Evolutionary conservation across 176 grass and related monocot genomes (phyloP).

Genomic region (Microstegium vimineum): DNA sequence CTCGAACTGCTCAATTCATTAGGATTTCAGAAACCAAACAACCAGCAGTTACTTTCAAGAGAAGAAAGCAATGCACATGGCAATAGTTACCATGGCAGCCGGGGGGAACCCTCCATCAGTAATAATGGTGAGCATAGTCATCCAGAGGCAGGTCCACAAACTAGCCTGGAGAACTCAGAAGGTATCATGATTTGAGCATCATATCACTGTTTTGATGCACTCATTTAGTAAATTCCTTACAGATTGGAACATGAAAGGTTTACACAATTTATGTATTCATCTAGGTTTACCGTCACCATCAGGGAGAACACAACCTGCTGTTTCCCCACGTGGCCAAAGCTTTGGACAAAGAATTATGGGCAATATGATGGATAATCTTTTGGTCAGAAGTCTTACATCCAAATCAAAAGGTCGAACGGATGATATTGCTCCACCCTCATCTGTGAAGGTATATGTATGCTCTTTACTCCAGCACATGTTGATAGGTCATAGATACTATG

Average conservation of each 20-base stretch:
- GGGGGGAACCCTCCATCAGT: constrained; percentile 37
- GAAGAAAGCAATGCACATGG: constrained; percentile 35
- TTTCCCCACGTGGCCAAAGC: constrained; percentile 56
- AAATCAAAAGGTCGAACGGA: constrained; percentile 64
- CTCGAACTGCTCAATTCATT: constrained; percentile 96
- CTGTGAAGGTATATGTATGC: constrained; percentile 57
- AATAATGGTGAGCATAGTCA: constrained; percentile 47
- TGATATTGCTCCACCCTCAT: constrained; percentile 51
- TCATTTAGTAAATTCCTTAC: neutral
- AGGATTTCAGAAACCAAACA: constrained; percentile 77
- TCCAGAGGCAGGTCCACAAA: constrained; percentile 52
- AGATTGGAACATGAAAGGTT: constrained; percentile 4
- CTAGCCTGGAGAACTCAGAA: constrained; percentile 64
- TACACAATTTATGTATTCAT: constrained; percentile 23
- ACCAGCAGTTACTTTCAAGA: constrained; percentile 50
- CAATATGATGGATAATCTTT: constrained; percentile 87
- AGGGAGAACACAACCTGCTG: constrained; percentile 54
- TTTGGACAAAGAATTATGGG: constrained; percentile 98
- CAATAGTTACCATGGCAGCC: constrained; percentile 42
- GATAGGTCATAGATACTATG: constrained; percentile 20
- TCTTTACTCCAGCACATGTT: constrained; percentile 15
- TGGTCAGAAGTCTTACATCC: constrained; percentile 85
- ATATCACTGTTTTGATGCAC: constrained; percentile 1
- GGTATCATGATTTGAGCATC: constrained; percentile 41
- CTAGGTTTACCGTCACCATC: constrained; percentile 75